Evolutionary conservation across 106 monocot species (phyloP).

Genomic region (Allium sativum): DNA sequence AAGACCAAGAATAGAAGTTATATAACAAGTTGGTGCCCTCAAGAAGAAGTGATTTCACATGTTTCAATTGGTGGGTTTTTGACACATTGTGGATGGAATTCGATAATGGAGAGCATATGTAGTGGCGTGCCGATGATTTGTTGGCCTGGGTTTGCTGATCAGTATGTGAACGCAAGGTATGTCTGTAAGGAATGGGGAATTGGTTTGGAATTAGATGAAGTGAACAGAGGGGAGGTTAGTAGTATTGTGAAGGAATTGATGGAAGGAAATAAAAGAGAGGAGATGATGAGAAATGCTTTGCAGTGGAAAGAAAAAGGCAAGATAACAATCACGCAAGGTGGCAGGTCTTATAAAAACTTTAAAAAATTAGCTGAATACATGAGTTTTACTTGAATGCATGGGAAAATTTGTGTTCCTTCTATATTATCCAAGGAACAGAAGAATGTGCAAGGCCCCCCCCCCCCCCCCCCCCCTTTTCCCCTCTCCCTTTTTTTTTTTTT

Average conservation of each 20-base stretch:
- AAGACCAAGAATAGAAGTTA: neutral
- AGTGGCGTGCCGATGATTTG: no score
- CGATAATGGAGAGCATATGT: no score
- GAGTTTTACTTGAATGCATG: no score
- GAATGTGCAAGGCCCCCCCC: no score
- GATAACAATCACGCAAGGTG: neutral
- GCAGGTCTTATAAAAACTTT: neutral
- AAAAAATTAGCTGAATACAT: neutral
- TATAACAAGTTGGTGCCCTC: no score
- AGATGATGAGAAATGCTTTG: neutral
- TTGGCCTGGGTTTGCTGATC: neutral
- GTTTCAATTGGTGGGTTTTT: no score
- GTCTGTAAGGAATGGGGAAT: neutral
- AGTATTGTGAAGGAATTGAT: neutral
- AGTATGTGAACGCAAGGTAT: neutral
- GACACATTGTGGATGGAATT: no score
- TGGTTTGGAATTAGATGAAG: neutral
- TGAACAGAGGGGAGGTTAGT: neutral
- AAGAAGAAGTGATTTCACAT: no score
- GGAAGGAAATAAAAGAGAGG: conserved; percentile 4
- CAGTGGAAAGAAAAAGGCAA: neutral
- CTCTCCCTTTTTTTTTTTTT: no score
- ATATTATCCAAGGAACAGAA: no score
- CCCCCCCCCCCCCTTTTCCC: no score
- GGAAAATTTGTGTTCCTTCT: no score